These are phyloP conservation scores for Paramecium biaurelia DNA, from an alignment of 73 alveolate species.

Conservation along the genomic window DNA sequence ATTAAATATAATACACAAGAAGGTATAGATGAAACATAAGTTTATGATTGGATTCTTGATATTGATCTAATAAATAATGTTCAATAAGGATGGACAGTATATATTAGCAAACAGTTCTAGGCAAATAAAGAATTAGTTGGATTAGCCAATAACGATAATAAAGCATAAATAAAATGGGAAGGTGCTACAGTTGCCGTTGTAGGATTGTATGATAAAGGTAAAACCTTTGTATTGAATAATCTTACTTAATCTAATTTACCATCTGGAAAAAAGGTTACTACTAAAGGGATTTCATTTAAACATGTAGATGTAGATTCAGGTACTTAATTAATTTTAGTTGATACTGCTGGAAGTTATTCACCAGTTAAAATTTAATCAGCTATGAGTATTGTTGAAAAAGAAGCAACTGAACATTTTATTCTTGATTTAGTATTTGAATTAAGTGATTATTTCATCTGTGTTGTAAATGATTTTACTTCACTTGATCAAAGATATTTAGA, in stretches of 20 bases:
- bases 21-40: constrained; percentile 24
- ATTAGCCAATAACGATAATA: background rate
- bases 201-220: constrained; percentile 57
- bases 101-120: background rate
- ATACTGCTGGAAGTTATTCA: constrained; percentile 63
- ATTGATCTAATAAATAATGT: constrained; percentile 37
- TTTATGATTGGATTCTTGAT: constrained; percentile 63
- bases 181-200: constrained; percentile 57
- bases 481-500: constrained; percentile 52
- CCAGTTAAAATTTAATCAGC: constrained; percentile 49
- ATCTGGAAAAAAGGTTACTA: constrained; percentile 41
- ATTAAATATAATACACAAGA: background rate
- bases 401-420: constrained; percentile 55
- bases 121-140: constrained; percentile 6
- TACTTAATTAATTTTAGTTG: constrained; percentile 46
- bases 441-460: constrained; percentile 57
- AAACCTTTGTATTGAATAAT: constrained; percentile 45
- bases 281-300: constrained; percentile 61
- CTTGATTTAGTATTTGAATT: constrained; percentile 44
- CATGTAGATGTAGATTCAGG: constrained; percentile 53
- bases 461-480: constrained; percentile 56
- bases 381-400: constrained; percentile 17
- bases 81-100: constrained; percentile 51
- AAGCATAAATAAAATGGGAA: background rate
- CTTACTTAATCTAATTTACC: constrained; percentile 42